Evolutionary conservation across 768 basidiomycete genomes (phyloP).

Genomic region (Butyriboletus loyo): DNA sequence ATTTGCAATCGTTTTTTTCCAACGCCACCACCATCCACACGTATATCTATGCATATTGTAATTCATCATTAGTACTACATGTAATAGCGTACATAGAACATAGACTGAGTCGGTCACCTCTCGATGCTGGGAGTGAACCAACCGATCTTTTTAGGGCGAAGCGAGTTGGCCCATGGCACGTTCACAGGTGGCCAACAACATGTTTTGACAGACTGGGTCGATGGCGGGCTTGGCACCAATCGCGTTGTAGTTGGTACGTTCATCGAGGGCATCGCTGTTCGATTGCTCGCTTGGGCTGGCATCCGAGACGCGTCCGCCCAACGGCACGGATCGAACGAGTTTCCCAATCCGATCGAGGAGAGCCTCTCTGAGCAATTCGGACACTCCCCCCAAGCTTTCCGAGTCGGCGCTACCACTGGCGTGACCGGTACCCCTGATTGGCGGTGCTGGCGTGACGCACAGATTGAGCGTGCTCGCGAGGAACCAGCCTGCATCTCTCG

Average conservation of each 20-base stretch:
- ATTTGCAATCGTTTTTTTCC: not conserved
- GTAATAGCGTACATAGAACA: slow-evolving; percentile 12
- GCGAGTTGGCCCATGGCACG: slow-evolving; percentile 16
- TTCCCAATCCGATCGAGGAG: slow-evolving; percentile 25
- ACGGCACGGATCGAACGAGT: slow-evolving; percentile 14
- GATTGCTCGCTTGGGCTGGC: not conserved
- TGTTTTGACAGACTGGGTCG: slow-evolving; percentile 24
- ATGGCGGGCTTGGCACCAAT: not conserved
- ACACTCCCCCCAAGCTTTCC: not conserved
- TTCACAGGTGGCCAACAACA: slow-evolving; percentile 30
- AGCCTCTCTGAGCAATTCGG: slow-evolving; percentile 8
- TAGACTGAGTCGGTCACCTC: slow-evolving; percentile 1
- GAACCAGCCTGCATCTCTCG: slow-evolving; percentile 27
- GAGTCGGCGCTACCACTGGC: no score
- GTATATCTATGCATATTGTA: slow-evolving; percentile 19
- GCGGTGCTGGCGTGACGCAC: slow-evolving; percentile 9
- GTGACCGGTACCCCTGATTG: not conserved
- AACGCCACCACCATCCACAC: not conserved
- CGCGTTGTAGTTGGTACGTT: not conserved
- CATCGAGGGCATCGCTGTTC: not conserved
- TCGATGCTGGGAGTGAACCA: not conserved
- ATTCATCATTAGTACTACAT: slow-evolving; percentile 11
- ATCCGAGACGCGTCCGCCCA: not conserved
- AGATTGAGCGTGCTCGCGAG: slow-evolving; percentile 26
- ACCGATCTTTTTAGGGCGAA: not conserved